Evolutionary conservation across 306 rosid genomes (phyloP), one percentile per base, ranked within the genome.

Genomic region (Cicer chorassanicum): DNA sequence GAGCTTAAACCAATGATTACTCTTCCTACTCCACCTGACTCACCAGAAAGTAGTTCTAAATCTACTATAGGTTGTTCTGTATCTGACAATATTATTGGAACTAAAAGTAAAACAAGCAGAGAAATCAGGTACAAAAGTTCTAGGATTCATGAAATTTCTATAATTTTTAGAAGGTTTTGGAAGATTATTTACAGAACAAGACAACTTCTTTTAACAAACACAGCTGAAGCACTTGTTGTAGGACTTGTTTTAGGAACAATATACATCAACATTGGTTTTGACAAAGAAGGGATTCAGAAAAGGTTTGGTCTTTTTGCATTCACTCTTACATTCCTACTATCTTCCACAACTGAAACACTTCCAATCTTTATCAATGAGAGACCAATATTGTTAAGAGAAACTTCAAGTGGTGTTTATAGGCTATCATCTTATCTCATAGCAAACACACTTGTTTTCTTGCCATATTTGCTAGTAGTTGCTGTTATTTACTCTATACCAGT

Each of bases 231-330:
- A 2, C 91, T 94, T 34, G 13, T 94, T 1, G 98, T 94, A 14
- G 98, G 98, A 1, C 78, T 94, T 74, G 95, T 94, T 19, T 83
- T 94, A 12, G 97, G 98, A 60, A 91, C 98, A 2, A 94, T 94
- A 74, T 94, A 94, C 76, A 86, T 94, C 13, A 88, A 94, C 81
- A 91, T 94, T 54, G 97, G 97, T 0, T 83, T 79, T 60, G 88
- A 63, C 21, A 91, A 88, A 70, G 68, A 85, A 76, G 96, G 97
- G 0, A 90, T 94, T 18, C 88, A 88, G 78, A 94, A 94, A 81
- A 83, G 97, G 77, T 90, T 92, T 21, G 99, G 97, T 55, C 84
- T 94, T 6, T 91, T 94, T 48, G 96, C 97, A 4, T 91, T 94
- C 81, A 92, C 95, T 18, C 93, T 94, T 70, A 91, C 97, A 4